A percentile compares a stretch with the other conserved stretches of the same genome.
Evolutionary conservation across 208 protist species (phyloP).

Genomic region (Trypanosoma mega): DNA sequence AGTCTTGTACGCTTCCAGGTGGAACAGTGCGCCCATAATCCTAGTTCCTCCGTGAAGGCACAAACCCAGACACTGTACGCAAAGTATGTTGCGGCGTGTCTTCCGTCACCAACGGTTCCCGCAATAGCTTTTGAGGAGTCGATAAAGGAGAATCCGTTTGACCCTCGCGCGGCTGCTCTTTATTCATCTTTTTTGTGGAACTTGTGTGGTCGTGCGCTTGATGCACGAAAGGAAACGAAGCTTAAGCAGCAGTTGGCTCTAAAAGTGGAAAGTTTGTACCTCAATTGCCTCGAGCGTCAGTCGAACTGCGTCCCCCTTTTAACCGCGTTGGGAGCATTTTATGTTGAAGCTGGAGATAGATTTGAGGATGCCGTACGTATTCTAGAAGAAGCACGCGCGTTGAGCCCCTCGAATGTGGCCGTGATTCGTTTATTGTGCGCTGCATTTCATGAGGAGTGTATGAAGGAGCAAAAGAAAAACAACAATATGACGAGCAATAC

Average conservation of each 20-base stretch:
- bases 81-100: slow-evolving; percentile 57
- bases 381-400: slow-evolving; percentile 52
- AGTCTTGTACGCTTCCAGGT: slow-evolving; percentile 49
- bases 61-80: slow-evolving; percentile 54
- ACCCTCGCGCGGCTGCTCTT: slow-evolving; percentile 31
- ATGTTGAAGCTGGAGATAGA: slow-evolving; percentile 49
- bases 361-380: slow-evolving; percentile 65
- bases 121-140: slow-evolving; percentile 57
- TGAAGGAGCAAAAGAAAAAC: slow-evolving; percentile 45
- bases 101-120: slow-evolving; percentile 61
- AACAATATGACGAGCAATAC: slow-evolving; percentile 7
- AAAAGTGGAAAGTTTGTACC: slow-evolving; percentile 54
- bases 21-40: slow-evolving; percentile 30
- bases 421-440: slow-evolving; percentile 50
- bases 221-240: slow-evolving; percentile 30
- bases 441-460: slow-evolving; percentile 59
- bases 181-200: slow-evolving; percentile 60
- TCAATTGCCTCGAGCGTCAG: slow-evolving; percentile 36
- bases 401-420: slow-evolving; percentile 54
- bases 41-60: slow-evolving; percentile 2
- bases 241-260: slow-evolving; percentile 42
- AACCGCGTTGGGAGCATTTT: slow-evolving; percentile 61
- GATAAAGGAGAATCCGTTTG: slow-evolving; percentile 40
- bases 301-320: slow-evolving; percentile 41
- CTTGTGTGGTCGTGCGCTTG: slow-evolving; percentile 55